Base-by-base conservation (phyloP, 2,329 filamentous ascomycete species). In the Hyphodiscus sp. region DNA sequence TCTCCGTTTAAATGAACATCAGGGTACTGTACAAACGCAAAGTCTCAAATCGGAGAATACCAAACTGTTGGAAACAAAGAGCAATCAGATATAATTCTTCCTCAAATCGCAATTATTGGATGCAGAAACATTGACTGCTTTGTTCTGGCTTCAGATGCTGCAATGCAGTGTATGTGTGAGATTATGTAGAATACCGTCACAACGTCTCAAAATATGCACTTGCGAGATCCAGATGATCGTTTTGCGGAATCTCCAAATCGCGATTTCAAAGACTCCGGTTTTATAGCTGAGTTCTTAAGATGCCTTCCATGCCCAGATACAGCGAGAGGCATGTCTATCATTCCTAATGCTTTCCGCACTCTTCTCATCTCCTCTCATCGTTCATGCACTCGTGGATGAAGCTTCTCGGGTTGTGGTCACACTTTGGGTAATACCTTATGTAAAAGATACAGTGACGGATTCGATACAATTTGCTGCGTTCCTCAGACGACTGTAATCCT, bases 401-500 rank as follows among this genome's bases (percentile, higher is more conserved):
- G 51, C 29, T 18, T 49, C 42, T 19, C 51, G 55, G 45, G 43
- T 50, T 18, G 55, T 43, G 11, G 47, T 50, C 30, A 53, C 43
- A 18, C 26, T 57, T 41, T 55, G 47, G 53, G 23, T 55, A 5
- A 11, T 55, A 10, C 55, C 55, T 33, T 43, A 45, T 20, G 26
- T 53, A 13, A 50, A 50, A 9, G 51, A 43, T 8, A 52, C 26
- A 30, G n/a, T 54, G 16, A 42, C 30, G 18, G 49, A 49, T 23
- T 51, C 38, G 49, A 41, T 54, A 49, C 45, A 47, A 41, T 48
- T 42, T 41, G 45, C 33, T 30, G 47, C 49, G 51, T 47, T 30
- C 49, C 46, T 42, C 6, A 41, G n/a, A 50, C 45, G 47, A 54
- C 48, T 47, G 51, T 45, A 43, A 54, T 48, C 44, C 51, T 54